Percentiles rank a stretch among this genome's conserved stretches.
Conservation (phyloP, 495 filamentous ascomycete species). For the Penicillium pancosmium region DNA sequence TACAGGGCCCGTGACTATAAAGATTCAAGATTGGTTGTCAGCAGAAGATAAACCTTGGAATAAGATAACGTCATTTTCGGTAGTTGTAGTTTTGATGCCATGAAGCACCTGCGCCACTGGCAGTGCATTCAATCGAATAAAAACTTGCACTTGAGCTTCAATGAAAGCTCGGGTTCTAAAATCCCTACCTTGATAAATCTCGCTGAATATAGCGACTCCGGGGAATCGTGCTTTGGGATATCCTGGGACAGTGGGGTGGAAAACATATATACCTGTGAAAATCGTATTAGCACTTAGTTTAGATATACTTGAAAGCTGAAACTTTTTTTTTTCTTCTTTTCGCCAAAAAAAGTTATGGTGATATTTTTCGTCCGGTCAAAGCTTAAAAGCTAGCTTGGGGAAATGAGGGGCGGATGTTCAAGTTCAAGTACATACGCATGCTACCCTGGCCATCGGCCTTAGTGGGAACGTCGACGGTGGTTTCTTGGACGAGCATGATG, state of each 20-base stretch:
- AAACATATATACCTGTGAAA: conserved; percentile 78
- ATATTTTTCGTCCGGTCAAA: background rate
- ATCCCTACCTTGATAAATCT: conserved; percentile 97
- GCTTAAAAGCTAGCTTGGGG: background rate
- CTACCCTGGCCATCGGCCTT: conserved; percentile 59
- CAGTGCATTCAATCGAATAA: background rate
- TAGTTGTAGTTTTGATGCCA: too few species aligned
- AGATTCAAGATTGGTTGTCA: background rate
- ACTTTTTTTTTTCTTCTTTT: background rate
- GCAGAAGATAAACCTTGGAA: too few species aligned
- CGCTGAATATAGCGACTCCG: conserved; percentile 87
- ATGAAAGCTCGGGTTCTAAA: too few species aligned
- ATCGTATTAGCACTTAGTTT: background rate
- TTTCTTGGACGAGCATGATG: conserved; percentile 71
- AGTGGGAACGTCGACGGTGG: conserved; percentile 66
- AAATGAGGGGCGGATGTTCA: conserved; percentile 25
- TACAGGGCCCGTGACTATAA: conserved; percentile 85
- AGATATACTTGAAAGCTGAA: background rate
- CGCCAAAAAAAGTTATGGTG: background rate
- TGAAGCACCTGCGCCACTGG: too few species aligned
- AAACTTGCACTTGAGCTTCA: background rate
- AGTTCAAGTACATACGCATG: conserved; percentile 56
- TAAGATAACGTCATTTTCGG: too few species aligned
- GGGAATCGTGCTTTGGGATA: conserved; percentile 91
- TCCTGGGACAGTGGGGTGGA: conserved; percentile 80